Conservation (phyloP, 2,329 filamentous ascomycete genomes). For the Magnaporthiopsis rhizophila region DNA sequence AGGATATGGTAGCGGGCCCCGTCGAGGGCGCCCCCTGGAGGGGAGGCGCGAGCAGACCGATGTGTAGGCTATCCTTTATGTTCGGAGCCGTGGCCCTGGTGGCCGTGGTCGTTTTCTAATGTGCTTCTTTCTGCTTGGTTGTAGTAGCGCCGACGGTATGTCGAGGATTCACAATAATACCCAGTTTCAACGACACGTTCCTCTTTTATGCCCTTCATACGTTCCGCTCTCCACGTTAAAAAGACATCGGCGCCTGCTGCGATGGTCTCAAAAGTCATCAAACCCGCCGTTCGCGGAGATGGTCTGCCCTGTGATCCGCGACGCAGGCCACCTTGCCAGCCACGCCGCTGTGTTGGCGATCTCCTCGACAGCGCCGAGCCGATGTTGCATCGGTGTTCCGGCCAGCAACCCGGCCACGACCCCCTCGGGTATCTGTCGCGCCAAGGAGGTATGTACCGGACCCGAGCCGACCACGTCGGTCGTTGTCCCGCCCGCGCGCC, state of each 20-base stretch:
- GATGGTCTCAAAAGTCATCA: slow-evolving; percentile 3
- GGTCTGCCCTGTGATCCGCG: slow-evolving; percentile 46
- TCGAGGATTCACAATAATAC: neutral
- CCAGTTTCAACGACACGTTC: neutral
- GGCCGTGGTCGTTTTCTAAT: neutral
- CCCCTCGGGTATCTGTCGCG: slow-evolving; percentile 41
- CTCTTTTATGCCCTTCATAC: neutral
- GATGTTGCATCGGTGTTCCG: slow-evolving; percentile 40
- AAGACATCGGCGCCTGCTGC: neutral
- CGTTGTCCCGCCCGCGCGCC: slow-evolving; percentile 44
- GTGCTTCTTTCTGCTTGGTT: neutral
- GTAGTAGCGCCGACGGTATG: neutral
- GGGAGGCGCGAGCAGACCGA: neutral
- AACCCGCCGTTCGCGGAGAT: slow-evolving; percentile 44
- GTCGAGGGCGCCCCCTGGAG: slow-evolving; percentile 16
- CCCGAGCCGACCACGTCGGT: slow-evolving; percentile 55
- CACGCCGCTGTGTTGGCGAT: slow-evolving; percentile 48
- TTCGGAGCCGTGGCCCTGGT: neutral
- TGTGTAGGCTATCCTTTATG: neutral
- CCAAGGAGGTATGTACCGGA: slow-evolving; percentile 49
- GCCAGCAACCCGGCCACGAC: slow-evolving; percentile 40
- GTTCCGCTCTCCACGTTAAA: neutral
- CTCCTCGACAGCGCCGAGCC: slow-evolving; percentile 44
- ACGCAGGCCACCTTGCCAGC: slow-evolving; percentile 39
- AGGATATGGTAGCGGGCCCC: slow-evolving; percentile 33